These are phyloP conservation scores for Colletotrichum falcatum DNA, from an alignment of 2,329 filamentous ascomycete species.

Conservation along the genomic window DNA sequence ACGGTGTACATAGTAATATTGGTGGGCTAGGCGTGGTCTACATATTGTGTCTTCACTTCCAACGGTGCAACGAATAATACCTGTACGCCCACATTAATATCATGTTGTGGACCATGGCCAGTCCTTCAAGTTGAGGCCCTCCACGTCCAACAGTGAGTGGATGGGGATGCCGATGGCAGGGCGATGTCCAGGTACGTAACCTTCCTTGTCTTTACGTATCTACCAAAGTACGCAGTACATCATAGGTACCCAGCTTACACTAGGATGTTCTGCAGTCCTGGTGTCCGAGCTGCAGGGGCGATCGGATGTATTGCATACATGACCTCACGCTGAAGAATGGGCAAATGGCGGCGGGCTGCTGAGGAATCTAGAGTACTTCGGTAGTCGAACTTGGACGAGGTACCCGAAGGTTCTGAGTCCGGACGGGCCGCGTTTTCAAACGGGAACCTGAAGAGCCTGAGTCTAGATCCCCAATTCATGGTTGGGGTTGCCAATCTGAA, in stretches of 20 bases:
- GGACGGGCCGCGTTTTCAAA: slow-evolving; percentile 12
- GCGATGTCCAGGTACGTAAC: neutral
- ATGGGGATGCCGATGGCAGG: slow-evolving; percentile 9
- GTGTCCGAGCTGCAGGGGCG: slow-evolving; percentile 36
- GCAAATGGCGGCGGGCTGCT: slow-evolving; percentile 16
- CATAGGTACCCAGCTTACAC: too few species aligned
- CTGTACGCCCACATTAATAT: neutral
- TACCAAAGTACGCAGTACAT: neutral
- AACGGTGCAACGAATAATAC: neutral
- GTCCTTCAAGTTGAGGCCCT: slow-evolving; percentile 35
- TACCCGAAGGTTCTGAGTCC: neutral
- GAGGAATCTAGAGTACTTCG: slow-evolving; percentile 7
- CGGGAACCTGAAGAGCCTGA: slow-evolving; percentile 5
- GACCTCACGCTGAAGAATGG: slow-evolving; percentile 37
- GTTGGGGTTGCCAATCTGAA: slow-evolving; percentile 1
- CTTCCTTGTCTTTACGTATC: neutral
- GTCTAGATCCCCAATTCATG: neutral
- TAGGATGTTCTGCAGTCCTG: slow-evolving; percentile 23
- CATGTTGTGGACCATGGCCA: slow-evolving; percentile 15
- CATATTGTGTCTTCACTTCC: too few species aligned
- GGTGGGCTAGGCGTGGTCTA: too few species aligned
- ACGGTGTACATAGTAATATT: too few species aligned
- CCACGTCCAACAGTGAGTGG: slow-evolving; percentile 20
- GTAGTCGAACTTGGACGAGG: slow-evolving; percentile 10
- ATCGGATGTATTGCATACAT: slow-evolving; percentile 35